Base-by-base conservation (phyloP, 371 early-diverging fungal genomes). In the Cokeromyces recurvatus region DNA sequence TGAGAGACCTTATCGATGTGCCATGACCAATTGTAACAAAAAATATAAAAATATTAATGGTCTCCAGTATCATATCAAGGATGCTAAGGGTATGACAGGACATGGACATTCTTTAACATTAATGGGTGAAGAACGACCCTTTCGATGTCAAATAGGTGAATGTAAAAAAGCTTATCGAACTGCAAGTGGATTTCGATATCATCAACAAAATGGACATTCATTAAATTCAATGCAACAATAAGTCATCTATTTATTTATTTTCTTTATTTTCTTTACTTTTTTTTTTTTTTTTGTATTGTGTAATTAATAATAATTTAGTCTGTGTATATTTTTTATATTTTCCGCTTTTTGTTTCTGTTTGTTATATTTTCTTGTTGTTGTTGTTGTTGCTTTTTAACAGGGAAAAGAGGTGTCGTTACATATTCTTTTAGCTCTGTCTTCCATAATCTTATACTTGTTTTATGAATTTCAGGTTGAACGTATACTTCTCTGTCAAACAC, bases 31-130 rank as follows among this genome's bases (percentile, higher is more conserved):
- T 2, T 95, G 96, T 51, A 73, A 77, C 25, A 92, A 89, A 53
- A 71, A 77, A 19, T 97, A 96, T 74, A 95, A 95, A 64, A 95
- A 95, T 65, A 78, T 89, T 55, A 95, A 91, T 55, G 98, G 98
- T 8, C 76, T 97, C 14, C 87, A 89, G 59, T 94, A 94, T 58
- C 94, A 94, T 48, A 75, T 93, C 25, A 80, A 81, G 36, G 82
- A 86, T 41, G 82, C 87, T 22, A 80, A 80, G 38, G 77, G 75
- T 10, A 65, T 77, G 0, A 68, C 68, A 7, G 58, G 62, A 0
- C 61, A 61, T 51, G 40, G 43, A 2, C 25, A 27, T 12, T 25
- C 15, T n/a, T 31, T 15, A 29, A 38, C 43, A 14, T 11, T 46
- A 16, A 37, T 39, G 12, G 42, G 48, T 0, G 48, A 59, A 29